These are phyloP conservation scores for Colletotrichum sp. DNA, from an alignment of 2,329 filamentous ascomycete genomes.

Conservation along the genomic window DNA sequence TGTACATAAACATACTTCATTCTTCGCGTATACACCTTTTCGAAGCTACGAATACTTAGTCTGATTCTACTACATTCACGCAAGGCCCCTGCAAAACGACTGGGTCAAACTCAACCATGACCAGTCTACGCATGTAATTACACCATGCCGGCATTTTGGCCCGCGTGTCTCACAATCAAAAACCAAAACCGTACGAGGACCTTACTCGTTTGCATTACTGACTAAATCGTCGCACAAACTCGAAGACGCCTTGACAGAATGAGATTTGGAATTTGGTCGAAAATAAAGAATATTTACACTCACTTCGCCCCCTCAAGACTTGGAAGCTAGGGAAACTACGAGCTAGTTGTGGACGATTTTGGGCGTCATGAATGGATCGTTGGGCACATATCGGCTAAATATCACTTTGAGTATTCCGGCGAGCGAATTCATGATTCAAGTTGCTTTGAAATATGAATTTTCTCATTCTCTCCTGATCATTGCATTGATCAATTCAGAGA, in stretches of 20 bases:
- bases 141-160: too few species aligned
- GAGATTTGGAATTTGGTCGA: too few species aligned
- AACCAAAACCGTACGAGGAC: too few species aligned
- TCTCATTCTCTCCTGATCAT: not conserved
- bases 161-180: too few species aligned
- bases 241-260: too few species aligned
- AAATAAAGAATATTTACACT: too few species aligned
- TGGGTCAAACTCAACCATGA: not conserved
- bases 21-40: not conserved
- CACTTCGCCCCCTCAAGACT: not conserved
- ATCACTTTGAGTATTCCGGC: not conserved
- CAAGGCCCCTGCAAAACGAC: too few species aligned
- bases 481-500: not conserved
- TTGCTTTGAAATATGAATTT: accelerated
- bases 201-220: too few species aligned
- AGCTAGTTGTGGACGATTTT: not conserved
- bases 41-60: not conserved
- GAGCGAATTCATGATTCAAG: not conserved
- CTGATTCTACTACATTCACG: not conserved
- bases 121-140: not conserved
- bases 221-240: too few species aligned
- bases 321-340: not conserved
- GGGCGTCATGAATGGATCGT: not conserved
- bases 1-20: not conserved
- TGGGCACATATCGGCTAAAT: not conserved